phyloP scores from a whole-genome alignment of 345 rosid genomes.

The Anastatica hierochuntica region DNA sequence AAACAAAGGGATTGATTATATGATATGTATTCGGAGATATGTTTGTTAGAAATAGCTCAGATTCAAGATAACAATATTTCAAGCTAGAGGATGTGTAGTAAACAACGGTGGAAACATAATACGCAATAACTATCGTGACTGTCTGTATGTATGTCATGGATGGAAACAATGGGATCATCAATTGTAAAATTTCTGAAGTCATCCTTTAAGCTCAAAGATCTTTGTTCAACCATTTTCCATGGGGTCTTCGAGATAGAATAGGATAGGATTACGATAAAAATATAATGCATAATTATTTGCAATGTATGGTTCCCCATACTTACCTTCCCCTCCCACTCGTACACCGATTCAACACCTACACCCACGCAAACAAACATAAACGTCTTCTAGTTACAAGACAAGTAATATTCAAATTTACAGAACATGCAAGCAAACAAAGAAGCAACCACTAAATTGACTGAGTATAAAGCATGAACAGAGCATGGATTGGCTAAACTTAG shows the following conservation, averaged over 20 bases:
- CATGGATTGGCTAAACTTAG: not conserved
- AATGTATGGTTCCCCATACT: not conserved
- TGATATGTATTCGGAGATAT: not conserved
- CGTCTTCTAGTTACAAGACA: not conserved
- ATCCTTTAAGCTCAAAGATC: no score
- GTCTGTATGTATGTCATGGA: not conserved
- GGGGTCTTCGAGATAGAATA: no score
- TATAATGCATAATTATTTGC: not conserved
- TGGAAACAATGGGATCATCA: not conserved
- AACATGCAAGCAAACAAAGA: not conserved
- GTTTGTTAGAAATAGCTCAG: not conserved
- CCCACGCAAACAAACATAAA: slow-evolving; percentile 7
- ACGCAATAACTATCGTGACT: not conserved
- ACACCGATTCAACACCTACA: slow-evolving; percentile 84
- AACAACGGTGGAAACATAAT: not conserved
- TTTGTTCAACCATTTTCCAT: no score
- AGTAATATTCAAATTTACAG: not conserved
- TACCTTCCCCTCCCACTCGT: slow-evolving; percentile 92
- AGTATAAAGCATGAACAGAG: not conserved
- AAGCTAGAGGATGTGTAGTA: not conserved
- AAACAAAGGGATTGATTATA: slow-evolving; percentile 3
- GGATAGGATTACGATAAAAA: no score
- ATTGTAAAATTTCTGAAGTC: not conserved
- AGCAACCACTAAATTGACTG: not conserved
- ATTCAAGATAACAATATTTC: not conserved